Base-by-base conservation (phyloP, 192 early-diverging fungal species). In the Phlyctochytrium bullatum region DNA sequence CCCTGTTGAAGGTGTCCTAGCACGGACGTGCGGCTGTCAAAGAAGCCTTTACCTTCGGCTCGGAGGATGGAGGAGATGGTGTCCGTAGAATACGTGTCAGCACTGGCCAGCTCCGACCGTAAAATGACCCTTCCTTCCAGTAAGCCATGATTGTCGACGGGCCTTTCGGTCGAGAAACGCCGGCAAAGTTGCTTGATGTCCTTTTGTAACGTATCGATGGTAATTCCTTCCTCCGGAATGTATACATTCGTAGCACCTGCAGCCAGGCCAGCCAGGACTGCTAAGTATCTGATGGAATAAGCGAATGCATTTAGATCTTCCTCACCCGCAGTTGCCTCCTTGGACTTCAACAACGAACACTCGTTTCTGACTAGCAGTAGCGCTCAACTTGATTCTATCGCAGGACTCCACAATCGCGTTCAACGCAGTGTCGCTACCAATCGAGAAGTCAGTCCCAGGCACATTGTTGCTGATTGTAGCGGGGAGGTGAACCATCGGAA, bases 391-490 rank as follows among this genome's bases (percentile, higher is more conserved):
- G 79, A 98, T 91, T 36, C 89, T 83, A 75, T 98, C 96, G 64
- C 93, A 92, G 4, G 91, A 79, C 27, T 86, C 85, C 62, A 97
- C 92, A 80, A 97, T 96, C 36, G 88, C 90, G 81, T 98, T 98
- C 52, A 97, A 74, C 24, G 92, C 91, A 32, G 96, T 98, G 66
- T 98, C 96, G n/a, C 88, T 83, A 17, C 96, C 96, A 65, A 98
- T 79, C 57, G 92, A 94, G 72, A 83, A 94, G 73, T 98, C 95
- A 0, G 96, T 97, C 16, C 95, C 96, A 1, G 96, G 96, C 12
- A 98, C 95, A 71, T 98, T 98, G 81, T 98, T 98, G 33, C 91
- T 93, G 62, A 98, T 88, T 0, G 96, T 98, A 14, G 96, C 96
- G 3, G 96, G 96, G 4, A 98, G 78, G 61, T 91, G 84, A 25